Evolutionary conservation across 768 basidiomycete species (phyloP), one percentile per base, ranked within the genome.

Genomic region (Termitomyces sp.): DNA sequence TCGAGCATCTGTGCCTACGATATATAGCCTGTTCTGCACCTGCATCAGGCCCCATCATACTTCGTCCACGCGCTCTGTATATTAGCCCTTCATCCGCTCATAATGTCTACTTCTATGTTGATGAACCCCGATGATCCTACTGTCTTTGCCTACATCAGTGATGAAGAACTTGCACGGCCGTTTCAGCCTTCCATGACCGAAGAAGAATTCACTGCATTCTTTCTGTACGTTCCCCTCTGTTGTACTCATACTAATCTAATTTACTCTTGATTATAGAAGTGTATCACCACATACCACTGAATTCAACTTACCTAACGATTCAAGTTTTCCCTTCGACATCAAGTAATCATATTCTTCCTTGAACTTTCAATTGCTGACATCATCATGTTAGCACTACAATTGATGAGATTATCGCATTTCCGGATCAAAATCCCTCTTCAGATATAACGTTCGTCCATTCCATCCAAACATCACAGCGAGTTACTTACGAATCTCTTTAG

Each of bases 151-250:
- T 42, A 20, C 25, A 10, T 52, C 49, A 43, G 12, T 36, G 58
- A 45, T 36, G 58, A 45, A 36, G 50, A 59, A 29, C 58, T 59
- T 9, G 58, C 15, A 32, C 50, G 34, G 5, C 50, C n/a, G 12
- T 37, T 59, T 15, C 48, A 38, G n/a, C 10, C 46, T 45, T 14
- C 5, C 40, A 36, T 52, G 37, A 59, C 58, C 5, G 50, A 59
- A 10, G 58, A 59, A 51, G 58, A 59, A 43, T 59, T 43, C n/a
- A 25, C 51, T 6, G 58, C 58, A 11, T 52, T 59, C 20, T 14
- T 59, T 38, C 20, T 59, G 58, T 59, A 43, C 14, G 50, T 52
- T 20, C 49, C 49, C 36, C 14, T 40, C 34, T n/a, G 9, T 1
- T 10, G 17, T 5, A 4, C 25, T 34, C 32, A 20, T 42, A n/a